Evolutionary conservation across 805 yeast species (phyloP), one percentile per base, ranked within the genome.

Genomic region (Yamadazyma paraphyllophila): DNA sequence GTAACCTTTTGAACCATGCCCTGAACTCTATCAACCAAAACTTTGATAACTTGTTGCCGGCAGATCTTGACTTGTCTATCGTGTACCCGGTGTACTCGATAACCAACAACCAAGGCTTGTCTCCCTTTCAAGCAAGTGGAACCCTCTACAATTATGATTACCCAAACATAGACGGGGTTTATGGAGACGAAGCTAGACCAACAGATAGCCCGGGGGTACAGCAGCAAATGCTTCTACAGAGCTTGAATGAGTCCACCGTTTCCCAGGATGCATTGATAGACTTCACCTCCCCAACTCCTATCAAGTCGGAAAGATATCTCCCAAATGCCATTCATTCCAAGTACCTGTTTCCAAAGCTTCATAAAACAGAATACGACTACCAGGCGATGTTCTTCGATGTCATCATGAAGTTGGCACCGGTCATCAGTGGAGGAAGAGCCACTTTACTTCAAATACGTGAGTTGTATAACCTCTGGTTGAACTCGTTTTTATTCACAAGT

Each of bases 81-180:
- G 65, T 69, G 15, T 69, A 69, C 45, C 74, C 74, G 1, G 62
- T 69, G 11, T 69, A 69, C 46, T 55, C 64, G 4, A 50, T 65
- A 33, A 48, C 45, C 10, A 51, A 51, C 37, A 51, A 47, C 26
- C 49, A 46, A n/a, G 51, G 49, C 6, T 14, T 46, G 8, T 46
- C 51, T 25, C 54, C 54, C 2, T 44, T 51, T 41, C 46, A 15
- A 20, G 44, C 30, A 3, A 16, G 15, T 7, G 25, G 15, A 7
- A 25, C 13, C 17, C 13, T 11, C 14, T 14, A 8, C 8, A 35
- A 36, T 14, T 30, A 33, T 20, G 31, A 45, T 33, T 20, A 44
- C 31, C 34, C 41, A 38, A 36, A 27, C 29, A 7, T 44, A n/a
- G 30, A 44, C 26, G 27, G 33, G 20, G 30, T 30, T 13, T 39